Base-by-base conservation (phyloP, 805 yeast genomes). In the Spathaspora sp. region DNA sequence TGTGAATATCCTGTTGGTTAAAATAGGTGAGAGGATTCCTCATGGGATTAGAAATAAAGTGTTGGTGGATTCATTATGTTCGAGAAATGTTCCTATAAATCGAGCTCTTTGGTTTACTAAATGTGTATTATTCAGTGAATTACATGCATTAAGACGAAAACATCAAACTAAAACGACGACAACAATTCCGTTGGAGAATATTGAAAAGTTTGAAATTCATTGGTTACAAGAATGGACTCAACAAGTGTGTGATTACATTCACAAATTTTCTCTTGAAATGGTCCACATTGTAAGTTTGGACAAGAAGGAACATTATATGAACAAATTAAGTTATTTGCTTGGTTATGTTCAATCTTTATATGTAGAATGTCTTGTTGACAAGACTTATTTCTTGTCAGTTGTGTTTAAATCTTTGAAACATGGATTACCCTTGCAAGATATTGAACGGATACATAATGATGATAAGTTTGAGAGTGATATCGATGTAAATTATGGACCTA, bases 211-310 rank as follows among this genome's bases (percentile, higher is more conserved):
- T n/a, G 87, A 84, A 52, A 65, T 69, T 20, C 80, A 77, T 46
- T 86, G 97, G 90, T 73, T 86, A 17, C 81, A 81, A 52, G 97
- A 90, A 63, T 93, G 98, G 98, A 88, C 97, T 0, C 87, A 84
- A 42, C 96, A 88, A 57, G 83, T 92, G 14, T 76, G 83, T 2
- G 83, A 80, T 50, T 87, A 76, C 57, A 58, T 85, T 11, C 82
- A 78, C 55, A 75, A 76, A 55, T 72, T 79, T 23, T 72, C 84
- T 20, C 70, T 74, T 43, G 80, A 77, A 31, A 62, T 72, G 63
- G 44, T 52, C 5, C 40, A 43, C 7, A 61, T 70, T 3, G 52
- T 55, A 5, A 51, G 66, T 5, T 53, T 52, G 0, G 78, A 74
- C 17, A 62, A 59, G 55, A 73, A 64, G 52, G 65, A 55, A 16